Evolutionary conservation across 2,329 filamentous ascomycete species (phyloP), one percentile per base, ranked within the genome.

Genomic region (Colletotrichum sp.): DNA sequence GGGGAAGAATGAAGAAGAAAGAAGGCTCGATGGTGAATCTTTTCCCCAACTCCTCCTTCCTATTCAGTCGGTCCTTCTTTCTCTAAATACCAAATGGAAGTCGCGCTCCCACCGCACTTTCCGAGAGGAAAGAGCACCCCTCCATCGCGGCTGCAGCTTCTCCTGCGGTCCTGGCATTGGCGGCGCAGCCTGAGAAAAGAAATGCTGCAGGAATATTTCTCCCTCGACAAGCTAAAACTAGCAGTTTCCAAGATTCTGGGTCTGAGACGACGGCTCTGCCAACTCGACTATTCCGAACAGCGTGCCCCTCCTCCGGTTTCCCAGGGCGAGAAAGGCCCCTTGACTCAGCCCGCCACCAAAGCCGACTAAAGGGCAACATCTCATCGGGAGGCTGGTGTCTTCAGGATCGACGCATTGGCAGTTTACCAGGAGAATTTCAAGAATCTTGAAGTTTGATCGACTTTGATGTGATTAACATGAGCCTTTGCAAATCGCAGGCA

Each of bases 321-420:
- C 43, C 72, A 74, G 68, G 72, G 72, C 62, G 68, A 24, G 34
- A n/a, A n/a, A 7, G 51, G 29, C 57, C 72, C 72, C 71, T 74
- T 74, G 72, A 74, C 72, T 72, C 72, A 74, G 29, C 72, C 68
- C 51, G 72, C 72, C 72, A 74, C 72, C 57, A 21, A 34, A 58
- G 57, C 47, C 72, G 72, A 72, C 55, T 43, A 47, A 47, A 74
- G 68, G 68, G 72, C 72, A 18, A 33, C 34, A 27, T 55, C 33
- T 7, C 69, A 13, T 51, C 31, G 34, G 69, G 62, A 38, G 58
- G 72, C 6, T 71, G 68, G 67, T 54, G 13, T 29, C 24, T 63
- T 9, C 16, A 16, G 12, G 24, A 43, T 31, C 36, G 38, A 24
- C 15, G 66, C 31, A 31, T 51, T 21, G 43, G 43, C 43, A 51